Evolutionary conservation across 305 asterid genomes (phyloP), one percentile per base, ranked within the genome.

Genomic region (Nicotiana rustica): DNA sequence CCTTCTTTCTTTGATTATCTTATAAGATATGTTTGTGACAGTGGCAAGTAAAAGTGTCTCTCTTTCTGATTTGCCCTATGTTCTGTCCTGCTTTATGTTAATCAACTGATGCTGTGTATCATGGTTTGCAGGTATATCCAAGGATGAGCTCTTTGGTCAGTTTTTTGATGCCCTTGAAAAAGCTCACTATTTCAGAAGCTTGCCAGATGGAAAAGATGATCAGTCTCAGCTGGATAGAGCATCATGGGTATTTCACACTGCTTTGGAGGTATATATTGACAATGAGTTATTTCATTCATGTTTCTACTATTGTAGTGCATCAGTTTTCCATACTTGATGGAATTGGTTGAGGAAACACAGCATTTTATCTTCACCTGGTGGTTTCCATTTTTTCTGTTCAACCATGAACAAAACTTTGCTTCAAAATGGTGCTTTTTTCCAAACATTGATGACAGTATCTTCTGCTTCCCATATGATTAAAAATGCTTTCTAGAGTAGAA

Each of bases 141-240:
- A 89, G 57, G 98, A 94, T 87, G 98, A 94, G 86, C 94, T 94
- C 19, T 93, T 93, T 88, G 98, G 97, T 82, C 90, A 89, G 69
- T 92, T 93, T 84, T 89, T 91, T 79, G 93, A 87, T 79, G 97
- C 94, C 81, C 95, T 94, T 82, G 98, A 94, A 83, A 90, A 89
- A 84, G 84, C 89, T 57, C 90, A 86, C 79, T 94, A 92, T 87
- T 94, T 94, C 81, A 87, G 85, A 82, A 88, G 90, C 83, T 82
- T 86, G 89, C 86, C 94, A 57, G 92, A 94, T 83, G 98, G 97
- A 75, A 87, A 84, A 38, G 97, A 94, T 73, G 97, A 94, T 87
- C 95, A 88, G 78, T 77, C 14, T 66, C 94, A 90, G 89, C 89
- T 94, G 86, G 98, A 93, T 85, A 90, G 90, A 84, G 97, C 93